phyloP scores from a whole-genome alignment of 2,329 filamentous ascomycete genomes.

The Colletotrichum musicola region DNA sequence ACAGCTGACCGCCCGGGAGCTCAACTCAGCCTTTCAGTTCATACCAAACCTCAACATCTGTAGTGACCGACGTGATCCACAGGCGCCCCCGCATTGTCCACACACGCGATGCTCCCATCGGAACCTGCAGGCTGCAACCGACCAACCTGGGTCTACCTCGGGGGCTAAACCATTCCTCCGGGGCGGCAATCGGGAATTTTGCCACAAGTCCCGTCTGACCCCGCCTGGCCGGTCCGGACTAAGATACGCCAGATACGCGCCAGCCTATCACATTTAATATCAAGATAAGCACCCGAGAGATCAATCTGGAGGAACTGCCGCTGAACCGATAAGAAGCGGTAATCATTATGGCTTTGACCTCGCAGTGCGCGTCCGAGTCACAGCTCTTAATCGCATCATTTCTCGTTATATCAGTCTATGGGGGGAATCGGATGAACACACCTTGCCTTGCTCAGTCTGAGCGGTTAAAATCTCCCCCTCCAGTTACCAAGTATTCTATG shows the following conservation, averaged over 20 bases:
- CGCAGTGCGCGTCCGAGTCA: not conserved
- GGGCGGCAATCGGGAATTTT: not conserved
- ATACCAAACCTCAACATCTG: too few species aligned
- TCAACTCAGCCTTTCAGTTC: too few species aligned
- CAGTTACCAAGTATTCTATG: not conserved
- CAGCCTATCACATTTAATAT: not conserved
- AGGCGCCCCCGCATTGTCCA: too few species aligned
- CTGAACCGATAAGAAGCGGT: conserved; percentile 23
- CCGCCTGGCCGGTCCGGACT: not conserved
- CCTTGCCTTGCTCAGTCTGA: not conserved
- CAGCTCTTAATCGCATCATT: not conserved
- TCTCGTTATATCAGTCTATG: not conserved
- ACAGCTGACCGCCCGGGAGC: too few species aligned
- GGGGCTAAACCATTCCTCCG: too few species aligned
- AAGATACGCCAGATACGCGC: conserved; percentile 28
- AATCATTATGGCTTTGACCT: not conserved
- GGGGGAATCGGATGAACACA: not conserved
- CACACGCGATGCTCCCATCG: too few species aligned
- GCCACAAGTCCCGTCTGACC: not conserved
- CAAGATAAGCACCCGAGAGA: not conserved
- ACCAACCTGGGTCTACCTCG: too few species aligned
- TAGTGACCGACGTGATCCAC: too few species aligned
- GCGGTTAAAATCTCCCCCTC: not conserved
- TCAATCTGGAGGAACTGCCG: not conserved
- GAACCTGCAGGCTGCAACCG: too few species aligned